A percentile compares a stretch with the other conserved stretches of the same genome.
These are phyloP conservation scores for Chrysosporium keratinophilum DNA, from an alignment of 2,329 filamentous ascomycete species.

Conservation along the genomic window DNA sequence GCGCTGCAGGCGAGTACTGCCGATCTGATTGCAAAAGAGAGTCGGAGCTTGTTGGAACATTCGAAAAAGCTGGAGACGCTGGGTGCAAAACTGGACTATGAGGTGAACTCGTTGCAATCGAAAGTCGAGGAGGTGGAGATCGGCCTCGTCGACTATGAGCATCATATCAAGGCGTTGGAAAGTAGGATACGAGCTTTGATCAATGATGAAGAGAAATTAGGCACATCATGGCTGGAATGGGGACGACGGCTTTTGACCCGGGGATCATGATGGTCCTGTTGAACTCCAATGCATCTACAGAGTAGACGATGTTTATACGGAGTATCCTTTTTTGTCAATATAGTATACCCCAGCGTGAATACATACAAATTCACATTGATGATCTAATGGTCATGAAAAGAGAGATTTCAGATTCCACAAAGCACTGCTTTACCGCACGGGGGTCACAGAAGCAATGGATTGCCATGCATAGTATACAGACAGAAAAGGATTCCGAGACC, in stretches of 20 bases:
- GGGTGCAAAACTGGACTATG: constrained; percentile 81
- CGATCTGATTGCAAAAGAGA: constrained; percentile 60
- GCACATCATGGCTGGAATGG: constrained; percentile 51
- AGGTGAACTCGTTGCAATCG: constrained; percentile 66
- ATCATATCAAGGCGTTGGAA: constrained; percentile 64
- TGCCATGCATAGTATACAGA: constrained; percentile 9
- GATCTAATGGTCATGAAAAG: no score
- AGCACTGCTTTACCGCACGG: background rate
- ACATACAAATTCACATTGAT: no score
- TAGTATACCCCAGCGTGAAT: no score
- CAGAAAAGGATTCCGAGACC: no score
- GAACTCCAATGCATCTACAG: constrained; percentile 4
- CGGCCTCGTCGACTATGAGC: constrained; percentile 67
- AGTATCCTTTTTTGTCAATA: no score
- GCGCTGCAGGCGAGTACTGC: constrained; percentile 56
- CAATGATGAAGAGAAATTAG: constrained; percentile 45
- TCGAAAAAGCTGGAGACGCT: constrained; percentile 71
- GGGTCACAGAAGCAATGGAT: background rate
- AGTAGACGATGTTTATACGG: background rate
- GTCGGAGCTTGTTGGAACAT: constrained; percentile 56
- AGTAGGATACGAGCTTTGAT: constrained; percentile 53
- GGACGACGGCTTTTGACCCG: constrained; percentile 22
- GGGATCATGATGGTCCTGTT: background rate
- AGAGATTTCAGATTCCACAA: no score
- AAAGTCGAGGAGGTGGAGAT: constrained; percentile 83